A percentile compares a stretch with the other conserved stretches of the same genome.
These are phyloP conservation scores for Diaporthe citri DNA, from an alignment of 2,329 filamentous ascomycete species.

Conservation along the genomic window DNA sequence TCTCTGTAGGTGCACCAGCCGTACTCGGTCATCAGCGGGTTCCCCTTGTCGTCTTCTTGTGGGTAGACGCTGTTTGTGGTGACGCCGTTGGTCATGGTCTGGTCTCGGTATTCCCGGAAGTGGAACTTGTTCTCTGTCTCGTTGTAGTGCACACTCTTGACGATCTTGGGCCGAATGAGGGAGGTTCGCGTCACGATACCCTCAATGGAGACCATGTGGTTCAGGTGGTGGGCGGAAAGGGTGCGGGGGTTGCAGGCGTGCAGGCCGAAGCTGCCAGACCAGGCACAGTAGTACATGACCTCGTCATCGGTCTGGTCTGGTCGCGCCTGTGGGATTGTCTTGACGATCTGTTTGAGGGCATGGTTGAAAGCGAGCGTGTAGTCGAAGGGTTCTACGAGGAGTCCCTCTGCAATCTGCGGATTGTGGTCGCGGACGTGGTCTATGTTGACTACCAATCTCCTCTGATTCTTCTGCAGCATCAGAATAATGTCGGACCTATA, in stretches of 20 bases:
- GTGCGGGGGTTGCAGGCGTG: slow-evolving; percentile 96
- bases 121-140: slow-evolving; percentile 89
- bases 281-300: slow-evolving; percentile 95
- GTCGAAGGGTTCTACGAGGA: slow-evolving; percentile 90
- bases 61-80: slow-evolving; percentile 94
- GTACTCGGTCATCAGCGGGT: slow-evolving; percentile 94
- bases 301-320: slow-evolving; percentile 83
- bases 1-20: slow-evolving; percentile 96
- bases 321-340: slow-evolving; percentile 81
- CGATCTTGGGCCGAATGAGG: slow-evolving; percentile 94
- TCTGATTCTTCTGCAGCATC: slow-evolving; percentile 77
- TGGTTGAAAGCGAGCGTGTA: slow-evolving; percentile 89
- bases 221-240: slow-evolving; percentile 87
- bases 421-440: slow-evolving; percentile 94
- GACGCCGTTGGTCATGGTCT: slow-evolving; percentile 95
- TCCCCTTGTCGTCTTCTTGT: slow-evolving; percentile 92
- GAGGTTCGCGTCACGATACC: slow-evolving; percentile 98
- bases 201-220: slow-evolving; percentile 97
- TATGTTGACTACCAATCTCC: slow-evolving; percentile 79
- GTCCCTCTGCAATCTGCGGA: slow-evolving; percentile 79
- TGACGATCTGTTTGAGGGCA: slow-evolving; percentile 89
- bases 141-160: slow-evolving; percentile 97
- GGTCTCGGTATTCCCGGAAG: slow-evolving; percentile 91
- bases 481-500: slow-evolving; percentile 91
- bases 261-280: slow-evolving; percentile 94